Evolutionary conservation across 225 moss, liverwort and hornwort species (phyloP).

Genomic region (Anthoceros angustus): DNA sequence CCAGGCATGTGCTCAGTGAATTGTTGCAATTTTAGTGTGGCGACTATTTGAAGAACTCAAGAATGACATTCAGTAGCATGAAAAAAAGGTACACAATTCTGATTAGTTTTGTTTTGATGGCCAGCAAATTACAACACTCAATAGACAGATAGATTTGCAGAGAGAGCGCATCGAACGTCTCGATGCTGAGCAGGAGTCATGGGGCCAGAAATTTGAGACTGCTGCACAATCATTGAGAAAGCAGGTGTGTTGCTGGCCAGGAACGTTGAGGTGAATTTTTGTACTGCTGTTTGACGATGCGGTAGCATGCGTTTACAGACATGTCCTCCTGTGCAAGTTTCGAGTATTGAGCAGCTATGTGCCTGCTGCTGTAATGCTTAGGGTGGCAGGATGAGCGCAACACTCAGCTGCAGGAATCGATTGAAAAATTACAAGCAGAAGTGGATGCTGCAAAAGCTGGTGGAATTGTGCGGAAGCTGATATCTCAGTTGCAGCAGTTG

Average conservation of each 20-base stretch:
- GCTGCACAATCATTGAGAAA: slow-evolving; percentile 20
- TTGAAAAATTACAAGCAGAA: slow-evolving; percentile 35
- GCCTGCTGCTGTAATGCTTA: slow-evolving; percentile 13
- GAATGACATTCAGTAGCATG: background rate
- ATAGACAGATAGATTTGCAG: slow-evolving; percentile 42
- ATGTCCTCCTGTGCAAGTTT: slow-evolving; percentile 32
- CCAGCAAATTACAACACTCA: slow-evolving; percentile 33
- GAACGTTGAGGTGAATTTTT: too few relatives aligned
- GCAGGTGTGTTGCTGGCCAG: slow-evolving; percentile 28
- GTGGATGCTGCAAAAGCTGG: slow-evolving; percentile 47
- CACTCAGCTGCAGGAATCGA: slow-evolving; percentile 43
- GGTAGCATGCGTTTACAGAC: slow-evolving; percentile 7
- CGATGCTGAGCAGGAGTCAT: slow-evolving; percentile 28
- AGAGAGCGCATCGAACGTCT: slow-evolving; percentile 30
- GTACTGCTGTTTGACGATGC: too few relatives aligned
- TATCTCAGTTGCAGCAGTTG: slow-evolving; percentile 43
- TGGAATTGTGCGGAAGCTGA: slow-evolving; percentile 35
- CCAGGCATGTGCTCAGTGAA: slow-evolving; percentile 15
- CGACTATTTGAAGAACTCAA: background rate
- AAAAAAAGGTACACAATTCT: background rate
- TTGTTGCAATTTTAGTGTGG: background rate
- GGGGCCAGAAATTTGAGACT: slow-evolving; percentile 27
- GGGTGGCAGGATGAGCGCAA: slow-evolving; percentile 64
- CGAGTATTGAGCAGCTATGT: slow-evolving; percentile 19
- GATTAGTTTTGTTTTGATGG: background rate